Evolutionary conservation across 257 asterid species (phyloP).

Genomic region (Jaltomata sinuosa): DNA sequence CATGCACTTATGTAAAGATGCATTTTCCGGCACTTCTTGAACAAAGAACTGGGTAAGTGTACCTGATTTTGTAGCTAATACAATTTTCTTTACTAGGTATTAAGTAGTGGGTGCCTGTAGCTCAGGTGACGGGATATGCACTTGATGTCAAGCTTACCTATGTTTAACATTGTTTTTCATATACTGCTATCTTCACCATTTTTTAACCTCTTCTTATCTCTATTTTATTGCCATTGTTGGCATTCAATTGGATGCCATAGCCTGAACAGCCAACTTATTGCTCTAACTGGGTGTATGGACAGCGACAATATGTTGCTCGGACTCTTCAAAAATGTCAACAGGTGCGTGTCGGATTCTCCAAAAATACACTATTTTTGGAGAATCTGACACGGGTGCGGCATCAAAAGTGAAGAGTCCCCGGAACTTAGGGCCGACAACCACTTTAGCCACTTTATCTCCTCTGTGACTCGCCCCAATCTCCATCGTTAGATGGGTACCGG

Average conservation of each 20-base stretch:
- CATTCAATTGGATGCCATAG: not conserved
- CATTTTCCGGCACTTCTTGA: slow-evolving; percentile 60
- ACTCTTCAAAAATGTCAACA: too few species aligned
- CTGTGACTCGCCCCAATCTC: not conserved
- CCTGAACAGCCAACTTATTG: not conserved
- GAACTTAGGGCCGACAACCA: too few species aligned
- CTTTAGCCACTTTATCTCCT: not conserved
- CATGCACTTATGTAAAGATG: slow-evolving; percentile 18
- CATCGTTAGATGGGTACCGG: not conserved
- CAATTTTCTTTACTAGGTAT: not conserved
- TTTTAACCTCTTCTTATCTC: not conserved
- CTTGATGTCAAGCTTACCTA: not conserved
- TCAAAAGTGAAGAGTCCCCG: too few species aligned
- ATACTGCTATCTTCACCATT: not conserved
- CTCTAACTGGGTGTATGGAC: not conserved
- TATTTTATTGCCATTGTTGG: not conserved
- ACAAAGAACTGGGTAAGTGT: slow-evolving; percentile 76
- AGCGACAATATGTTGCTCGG: too few species aligned
- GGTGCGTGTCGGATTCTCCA: too few species aligned
- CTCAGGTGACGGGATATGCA: not conserved
- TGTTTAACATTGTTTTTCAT: not conserved
- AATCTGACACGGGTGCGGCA: too few species aligned
- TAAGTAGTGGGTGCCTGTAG: not conserved
- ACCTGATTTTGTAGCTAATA: not conserved
- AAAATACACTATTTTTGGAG: too few species aligned